These are phyloP conservation scores for Eustoma russellianum DNA, from an alignment of 257 asterid species.

Conservation along the genomic window DNA sequence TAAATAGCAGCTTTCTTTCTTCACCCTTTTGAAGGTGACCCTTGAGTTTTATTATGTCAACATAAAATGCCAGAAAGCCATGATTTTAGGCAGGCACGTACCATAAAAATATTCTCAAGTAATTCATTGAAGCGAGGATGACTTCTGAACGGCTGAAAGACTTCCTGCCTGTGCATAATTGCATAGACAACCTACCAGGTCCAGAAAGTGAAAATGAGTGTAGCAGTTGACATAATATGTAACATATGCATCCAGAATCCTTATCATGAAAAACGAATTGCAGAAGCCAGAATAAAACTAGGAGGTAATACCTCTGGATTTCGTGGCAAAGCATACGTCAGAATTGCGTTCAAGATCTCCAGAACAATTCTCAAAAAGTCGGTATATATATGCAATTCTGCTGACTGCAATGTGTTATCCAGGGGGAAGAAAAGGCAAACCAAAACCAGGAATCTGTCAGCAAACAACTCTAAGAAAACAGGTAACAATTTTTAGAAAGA, in stretches of 20 bases:
- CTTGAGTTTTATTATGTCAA: too few species aligned
- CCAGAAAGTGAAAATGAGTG: constrained; percentile 11
- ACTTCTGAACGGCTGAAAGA: constrained; percentile 81
- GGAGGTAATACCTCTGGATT: constrained; percentile 71
- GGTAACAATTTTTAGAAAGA: background rate
- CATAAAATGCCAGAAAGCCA: background rate
- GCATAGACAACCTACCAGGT: constrained; percentile 78
- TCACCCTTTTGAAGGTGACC: too few species aligned
- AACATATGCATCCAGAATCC: background rate
- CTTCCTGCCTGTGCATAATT: constrained; percentile 92
- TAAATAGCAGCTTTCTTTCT: background rate
- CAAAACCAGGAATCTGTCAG: background rate
- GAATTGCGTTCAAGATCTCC: constrained; percentile 75
- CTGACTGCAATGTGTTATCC: constrained; percentile 35
- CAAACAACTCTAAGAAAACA: too few species aligned
- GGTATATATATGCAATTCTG: constrained; percentile 71
- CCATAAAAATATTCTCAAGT: constrained; percentile 79
- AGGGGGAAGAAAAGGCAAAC: too few species aligned
- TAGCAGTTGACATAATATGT: background rate
- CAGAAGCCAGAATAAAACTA: constrained; percentile 11
- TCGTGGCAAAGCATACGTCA: constrained; percentile 72
- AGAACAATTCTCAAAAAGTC: constrained; percentile 89
- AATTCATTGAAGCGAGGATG: constrained; percentile 91
- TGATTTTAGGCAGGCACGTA: constrained; percentile 11
- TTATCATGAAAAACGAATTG: constrained; percentile 4